Base-by-base conservation (phyloP, 2,329 filamentous ascomycete genomes). In the Plectosphaerella plurivora region DNA sequence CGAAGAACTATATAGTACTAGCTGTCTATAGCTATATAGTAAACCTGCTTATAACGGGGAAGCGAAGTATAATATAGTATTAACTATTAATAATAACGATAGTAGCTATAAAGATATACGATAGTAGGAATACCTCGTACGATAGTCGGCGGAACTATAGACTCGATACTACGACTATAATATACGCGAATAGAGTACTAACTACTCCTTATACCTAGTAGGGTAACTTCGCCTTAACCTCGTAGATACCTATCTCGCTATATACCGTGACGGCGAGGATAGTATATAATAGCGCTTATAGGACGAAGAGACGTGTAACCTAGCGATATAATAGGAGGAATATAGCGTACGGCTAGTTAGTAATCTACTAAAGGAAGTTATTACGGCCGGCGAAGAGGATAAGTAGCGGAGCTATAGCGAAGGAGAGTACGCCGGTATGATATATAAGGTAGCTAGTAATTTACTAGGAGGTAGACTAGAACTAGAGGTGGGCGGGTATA, bases 321-420 rank as follows among this genome's bases (percentile, higher is more conserved):
- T 72, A 77, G 11, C 73, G 71, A 58, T 79, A 75, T 4, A 77
- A 59, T 1, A 75, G 50, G 11, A 76, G 46, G 55, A 63, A 76
- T 1, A 74, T 77, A 1, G 66, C 65, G 50, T 75, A 68, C 0
- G 62, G 66, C 72, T 73, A 77, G 55, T 72, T 64, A 3, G 73
- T 75, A 1, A 73, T 36, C 63, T 64, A 70, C 1, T 73, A 63
- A 1, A 74, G 62, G 9, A 75, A 24, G 53, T 74, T 74, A 57
- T 77, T 75, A 3, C 74, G 61, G 2, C 65, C 59, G 2, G 68
- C 60, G 53, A 69, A 73, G 2, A 76, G 62, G 12, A 75, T 57
- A 0, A 70, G 37, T 0, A 75, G 53, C 1, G 69, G 65, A 0
- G 69, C 25, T 42, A 68, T 55, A 18, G 62, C 64, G 44, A 69